These are phyloP conservation scores for Cerrena zonata DNA, from an alignment of 1,284 basidiomycete species.

Conservation along the genomic window DNA sequence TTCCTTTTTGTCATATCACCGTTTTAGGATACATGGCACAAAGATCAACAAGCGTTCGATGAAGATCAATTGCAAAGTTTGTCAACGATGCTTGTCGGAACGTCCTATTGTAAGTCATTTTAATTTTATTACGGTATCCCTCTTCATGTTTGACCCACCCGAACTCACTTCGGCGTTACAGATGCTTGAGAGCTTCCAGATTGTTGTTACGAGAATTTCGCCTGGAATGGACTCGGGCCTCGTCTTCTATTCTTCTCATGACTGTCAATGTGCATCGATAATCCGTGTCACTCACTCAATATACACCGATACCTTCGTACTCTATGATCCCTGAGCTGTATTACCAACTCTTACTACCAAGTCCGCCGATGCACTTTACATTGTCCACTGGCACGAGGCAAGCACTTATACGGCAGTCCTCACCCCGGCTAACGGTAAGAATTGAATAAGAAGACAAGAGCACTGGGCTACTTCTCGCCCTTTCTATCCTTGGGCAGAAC, in stretches of 20 bases:
- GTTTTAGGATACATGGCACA: conserved; percentile 85
- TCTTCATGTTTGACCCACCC: background rate
- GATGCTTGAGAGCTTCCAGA: background rate
- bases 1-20: too few species aligned
- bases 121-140: background rate
- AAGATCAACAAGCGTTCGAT: conserved; percentile 84
- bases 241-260: background rate
- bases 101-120: conserved; percentile 73
- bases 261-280: background rate
- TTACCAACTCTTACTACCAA: too few species aligned
- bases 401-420: too few species aligned
- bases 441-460: too few species aligned
- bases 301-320: background rate
- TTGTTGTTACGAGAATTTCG: too few species aligned
- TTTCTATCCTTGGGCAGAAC: too few species aligned
- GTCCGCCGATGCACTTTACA: background rate
- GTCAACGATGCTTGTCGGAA: conserved; percentile 85
- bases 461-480: too few species aligned
- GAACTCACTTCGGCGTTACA: background rate
- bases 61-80: conserved; percentile 86
- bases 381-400: too few species aligned
- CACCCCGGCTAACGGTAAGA: too few species aligned
- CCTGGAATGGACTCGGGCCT: too few species aligned
- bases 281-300: background rate
- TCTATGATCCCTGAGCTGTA: too few species aligned